Evolutionary conservation across 1,139 yeast species (phyloP).

Genomic region (Yamadazyma conglobata): DNA sequence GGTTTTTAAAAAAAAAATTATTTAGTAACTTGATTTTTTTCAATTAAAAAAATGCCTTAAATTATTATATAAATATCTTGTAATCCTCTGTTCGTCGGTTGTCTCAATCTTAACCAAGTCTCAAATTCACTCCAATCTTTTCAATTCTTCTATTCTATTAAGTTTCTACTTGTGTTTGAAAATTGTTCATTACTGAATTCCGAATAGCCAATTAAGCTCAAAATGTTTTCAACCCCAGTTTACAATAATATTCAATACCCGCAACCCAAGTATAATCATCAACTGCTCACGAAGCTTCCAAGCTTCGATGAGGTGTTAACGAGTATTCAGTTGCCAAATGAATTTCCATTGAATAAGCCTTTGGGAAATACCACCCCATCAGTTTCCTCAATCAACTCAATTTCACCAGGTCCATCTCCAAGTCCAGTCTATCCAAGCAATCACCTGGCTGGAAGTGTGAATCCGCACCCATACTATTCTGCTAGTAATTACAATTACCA

Average conservation of each 20-base stretch:
- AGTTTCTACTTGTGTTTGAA: too few species aligned
- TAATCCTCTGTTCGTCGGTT: too few species aligned
- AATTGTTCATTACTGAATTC: too few species aligned
- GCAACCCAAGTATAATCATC: constrained; percentile 15
- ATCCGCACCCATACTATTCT: constrained; percentile 10
- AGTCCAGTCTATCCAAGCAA: constrained; percentile 9
- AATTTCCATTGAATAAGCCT: constrained; percentile 19
- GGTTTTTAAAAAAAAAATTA: too few species aligned
- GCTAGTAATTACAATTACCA: constrained; percentile 7
- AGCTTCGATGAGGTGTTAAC: constrained; percentile 38
- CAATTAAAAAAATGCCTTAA: too few species aligned
- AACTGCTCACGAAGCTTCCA: constrained; percentile 23
- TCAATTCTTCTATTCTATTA: too few species aligned
- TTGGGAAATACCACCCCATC: constrained; percentile 7
- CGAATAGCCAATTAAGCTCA: too few species aligned
- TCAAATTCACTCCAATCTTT: too few species aligned
- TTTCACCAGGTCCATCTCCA: constrained; percentile 8
- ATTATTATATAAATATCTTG: too few species aligned
- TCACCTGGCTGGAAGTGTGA: not conserved
- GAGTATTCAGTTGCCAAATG: constrained; percentile 33
- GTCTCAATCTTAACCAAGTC: too few species aligned
- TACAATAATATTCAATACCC: constrained; percentile 16
- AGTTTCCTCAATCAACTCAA: constrained; percentile 4
- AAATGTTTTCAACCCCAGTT: constrained; percentile 17
- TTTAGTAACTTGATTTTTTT: too few species aligned